Percentiles rank a stretch among this genome's conserved stretches.
Evolutionary conservation across 768 basidiomycete genomes (phyloP).

Genomic region (Tremella yokohamensis): DNA sequence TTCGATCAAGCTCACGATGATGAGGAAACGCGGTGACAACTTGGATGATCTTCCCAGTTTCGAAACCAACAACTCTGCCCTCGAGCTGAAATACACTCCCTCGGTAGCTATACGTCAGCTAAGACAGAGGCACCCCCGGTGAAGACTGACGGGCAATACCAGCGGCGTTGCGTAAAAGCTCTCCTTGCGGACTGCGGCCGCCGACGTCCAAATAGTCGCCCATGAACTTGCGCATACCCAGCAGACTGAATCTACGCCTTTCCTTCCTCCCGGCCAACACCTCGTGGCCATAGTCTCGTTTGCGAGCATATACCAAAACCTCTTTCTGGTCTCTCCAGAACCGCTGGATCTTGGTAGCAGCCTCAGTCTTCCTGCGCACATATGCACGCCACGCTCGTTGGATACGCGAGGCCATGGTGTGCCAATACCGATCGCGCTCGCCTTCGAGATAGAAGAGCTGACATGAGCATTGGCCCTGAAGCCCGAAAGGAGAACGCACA

Average conservation of each 20-base stretch:
- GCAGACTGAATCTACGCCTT: constrained; percentile 82
- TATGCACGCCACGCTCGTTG: constrained; percentile 96
- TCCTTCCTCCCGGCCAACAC: constrained; percentile 88
- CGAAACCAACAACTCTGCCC: constrained; percentile 76
- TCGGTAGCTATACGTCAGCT: constrained; percentile 58
- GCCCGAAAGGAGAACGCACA: constrained; percentile 55
- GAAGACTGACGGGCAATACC: constrained; percentile 64
- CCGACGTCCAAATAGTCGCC: constrained; percentile 95
- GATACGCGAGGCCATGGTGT: constrained; percentile 96
- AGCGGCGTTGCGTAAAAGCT: constrained; percentile 68
- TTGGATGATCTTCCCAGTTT: constrained; percentile 83
- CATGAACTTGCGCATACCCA: constrained; percentile 89
- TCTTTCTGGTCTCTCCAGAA: constrained; percentile 99
- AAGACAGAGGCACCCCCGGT: neutral
- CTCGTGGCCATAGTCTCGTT: constrained; percentile 92
- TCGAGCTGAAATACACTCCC: constrained; percentile 75
- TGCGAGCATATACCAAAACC: constrained; percentile 76
- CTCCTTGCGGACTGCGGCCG: constrained; percentile 67
- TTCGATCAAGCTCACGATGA: constrained; percentile 64
- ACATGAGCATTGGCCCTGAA: neutral
- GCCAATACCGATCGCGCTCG: constrained; percentile 99
- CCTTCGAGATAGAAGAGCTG: constrained; percentile 96
- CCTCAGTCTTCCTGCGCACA: constrained; percentile 90
- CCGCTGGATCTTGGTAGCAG: constrained; percentile 87
- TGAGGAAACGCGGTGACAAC: constrained; percentile 80